These are phyloP conservation scores for Torulaspora maleeae DNA, from an alignment of 805 yeast species.

Conservation along the genomic window DNA sequence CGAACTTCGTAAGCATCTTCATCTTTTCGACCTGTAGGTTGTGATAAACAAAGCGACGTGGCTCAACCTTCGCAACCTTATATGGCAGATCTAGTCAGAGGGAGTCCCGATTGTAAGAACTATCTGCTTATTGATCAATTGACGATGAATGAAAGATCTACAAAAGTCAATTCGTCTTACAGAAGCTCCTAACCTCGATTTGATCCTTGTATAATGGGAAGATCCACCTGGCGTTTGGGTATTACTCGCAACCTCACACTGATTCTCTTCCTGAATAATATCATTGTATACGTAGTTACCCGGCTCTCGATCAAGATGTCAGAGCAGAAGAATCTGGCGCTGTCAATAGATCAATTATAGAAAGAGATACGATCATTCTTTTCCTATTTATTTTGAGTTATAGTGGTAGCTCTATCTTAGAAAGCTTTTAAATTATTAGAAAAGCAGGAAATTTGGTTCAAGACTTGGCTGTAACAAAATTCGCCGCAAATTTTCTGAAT, in stretches of 20 bases:
- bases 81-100: neutral
- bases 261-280: neutral
- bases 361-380: too few species aligned
- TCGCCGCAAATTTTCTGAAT: neutral
- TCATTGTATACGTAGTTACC: constrained; percentile 5
- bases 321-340: neutral
- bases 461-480: neutral
- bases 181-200: neutral
- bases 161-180: too few species aligned
- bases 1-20: constrained; percentile 89
- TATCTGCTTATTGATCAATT: neutral
- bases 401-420: too few species aligned
- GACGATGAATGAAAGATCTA: too few species aligned
- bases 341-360: neutral
- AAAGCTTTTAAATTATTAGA: too few species aligned
- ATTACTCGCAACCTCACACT: constrained; percentile 2
- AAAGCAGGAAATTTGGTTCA: too few species aligned
- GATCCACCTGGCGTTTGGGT: constrained; percentile 5
- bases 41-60: constrained; percentile 8
- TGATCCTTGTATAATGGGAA: neutral
- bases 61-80: neutral
- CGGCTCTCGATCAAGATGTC: neutral
- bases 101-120: neutral
- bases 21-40: constrained; percentile 40
- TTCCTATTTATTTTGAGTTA: too few species aligned